Evolutionary conservation across 768 basidiomycete genomes (phyloP).

Genomic region (Exsudoporus frostii): DNA sequence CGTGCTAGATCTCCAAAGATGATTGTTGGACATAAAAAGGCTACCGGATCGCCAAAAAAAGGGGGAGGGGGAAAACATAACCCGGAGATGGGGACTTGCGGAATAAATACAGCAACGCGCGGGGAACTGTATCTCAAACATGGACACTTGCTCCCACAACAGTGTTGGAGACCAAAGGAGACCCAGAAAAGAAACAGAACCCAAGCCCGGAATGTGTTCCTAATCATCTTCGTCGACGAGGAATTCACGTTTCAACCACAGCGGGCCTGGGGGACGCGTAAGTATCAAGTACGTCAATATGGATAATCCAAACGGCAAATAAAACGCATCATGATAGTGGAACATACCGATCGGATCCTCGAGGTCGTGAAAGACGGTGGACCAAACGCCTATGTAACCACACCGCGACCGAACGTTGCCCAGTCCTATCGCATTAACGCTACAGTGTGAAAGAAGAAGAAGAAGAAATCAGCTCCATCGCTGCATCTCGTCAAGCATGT

Average conservation of each 20-base stretch:
- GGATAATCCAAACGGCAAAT: too few species aligned
- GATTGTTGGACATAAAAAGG: not conserved
- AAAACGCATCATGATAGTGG: not conserved
- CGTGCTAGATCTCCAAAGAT: not conserved
- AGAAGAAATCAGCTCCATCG: not conserved
- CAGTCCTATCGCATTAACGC: conserved; percentile 60
- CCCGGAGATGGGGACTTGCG: not conserved
- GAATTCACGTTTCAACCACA: conserved; percentile 28
- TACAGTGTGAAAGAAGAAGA: conserved; percentile 28
- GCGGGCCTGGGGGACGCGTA: conserved; percentile 21
- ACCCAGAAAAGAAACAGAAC: not conserved
- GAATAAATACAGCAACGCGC: not conserved
- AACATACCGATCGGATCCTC: conserved; percentile 47
- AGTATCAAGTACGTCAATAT: not conserved
- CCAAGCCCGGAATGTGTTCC: too few species aligned
- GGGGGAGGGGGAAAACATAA: not conserved
- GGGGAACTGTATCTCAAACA: not conserved
- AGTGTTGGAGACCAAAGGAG: not conserved
- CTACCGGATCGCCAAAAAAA: not conserved
- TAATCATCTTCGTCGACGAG: conserved; percentile 26
- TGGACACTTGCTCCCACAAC: not conserved
- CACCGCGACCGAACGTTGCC: conserved; percentile 57
- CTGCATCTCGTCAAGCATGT: not conserved
- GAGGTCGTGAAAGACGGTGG: conserved; percentile 44
- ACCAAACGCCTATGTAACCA: conserved; percentile 57